These are phyloP conservation scores for Discostella stelligeroides DNA, from an alignment of 108 stramenopile species.

Conservation along the genomic window DNA sequence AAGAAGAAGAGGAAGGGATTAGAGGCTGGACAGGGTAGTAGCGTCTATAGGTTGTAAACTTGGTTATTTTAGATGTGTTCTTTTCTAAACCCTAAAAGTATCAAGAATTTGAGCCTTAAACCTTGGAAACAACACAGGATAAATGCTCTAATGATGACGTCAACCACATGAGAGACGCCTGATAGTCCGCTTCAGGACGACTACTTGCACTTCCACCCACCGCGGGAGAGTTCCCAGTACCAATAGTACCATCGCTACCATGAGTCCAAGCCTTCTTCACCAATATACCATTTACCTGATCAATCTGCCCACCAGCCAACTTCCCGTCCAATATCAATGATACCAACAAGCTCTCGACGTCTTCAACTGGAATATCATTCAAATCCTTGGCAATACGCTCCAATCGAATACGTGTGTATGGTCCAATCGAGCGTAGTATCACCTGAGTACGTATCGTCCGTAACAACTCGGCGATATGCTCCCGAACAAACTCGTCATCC, in stretches of 20 bases:
- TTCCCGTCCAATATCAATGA: conserved; percentile 86
- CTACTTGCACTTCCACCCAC: neutral
- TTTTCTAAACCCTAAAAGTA: too few relatives aligned
- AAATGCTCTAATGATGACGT: conserved; percentile 36
- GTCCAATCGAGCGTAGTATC: conserved; percentile 76
- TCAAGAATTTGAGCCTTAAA: conserved; percentile 6
- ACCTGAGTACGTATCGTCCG: conserved; percentile 93
- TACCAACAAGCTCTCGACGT: conserved; percentile 89
- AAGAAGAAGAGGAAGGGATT: conserved; percentile 47
- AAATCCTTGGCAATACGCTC: conserved; percentile 78
- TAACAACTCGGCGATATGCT: conserved; percentile 87
- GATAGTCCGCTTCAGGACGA: conserved; percentile 21
- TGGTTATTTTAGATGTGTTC: too few relatives aligned
- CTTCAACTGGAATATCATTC: conserved; percentile 80
- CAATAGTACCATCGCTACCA: neutral
- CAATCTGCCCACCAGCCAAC: conserved; percentile 79
- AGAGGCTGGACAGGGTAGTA: conserved; percentile 18
- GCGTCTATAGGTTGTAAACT: conserved; percentile 39
- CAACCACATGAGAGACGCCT: conserved; percentile 24
- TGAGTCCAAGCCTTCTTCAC: conserved; percentile 19
- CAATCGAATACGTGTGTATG: conserved; percentile 87
- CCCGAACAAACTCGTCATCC: conserved; percentile 92
- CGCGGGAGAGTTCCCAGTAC: neutral
- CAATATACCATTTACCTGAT: conserved; percentile 76
- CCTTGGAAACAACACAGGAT: conserved; percentile 23